These are phyloP conservation scores for Orbilia ellipsospora DNA, from an alignment of 2,329 filamentous ascomycete species.

Conservation along the genomic window DNA sequence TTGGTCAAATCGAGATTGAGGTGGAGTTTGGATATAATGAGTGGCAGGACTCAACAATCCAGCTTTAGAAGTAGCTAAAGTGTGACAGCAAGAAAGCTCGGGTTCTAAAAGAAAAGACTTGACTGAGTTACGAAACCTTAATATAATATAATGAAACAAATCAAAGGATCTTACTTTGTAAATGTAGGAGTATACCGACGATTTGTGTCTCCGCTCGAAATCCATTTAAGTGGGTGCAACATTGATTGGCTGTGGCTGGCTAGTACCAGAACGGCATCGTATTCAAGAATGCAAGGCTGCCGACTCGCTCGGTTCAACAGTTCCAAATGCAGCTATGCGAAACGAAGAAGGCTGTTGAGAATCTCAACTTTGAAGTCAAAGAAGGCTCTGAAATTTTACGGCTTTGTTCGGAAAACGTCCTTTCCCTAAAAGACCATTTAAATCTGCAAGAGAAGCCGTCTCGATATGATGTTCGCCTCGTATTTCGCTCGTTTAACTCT, in stretches of 20 bases:
- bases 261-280: conserved; percentile 4
- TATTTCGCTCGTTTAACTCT: conserved; percentile 4
- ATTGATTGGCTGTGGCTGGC: background rate
- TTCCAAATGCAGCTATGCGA: conserved; percentile 7
- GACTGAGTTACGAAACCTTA: no score
- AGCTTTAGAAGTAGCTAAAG: conserved; percentile 6
- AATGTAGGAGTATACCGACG: no score
- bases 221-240: background rate
- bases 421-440: conserved; percentile 2
- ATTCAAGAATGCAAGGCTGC: conserved; percentile 3
- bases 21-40: conserved; percentile 69
- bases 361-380: background rate
- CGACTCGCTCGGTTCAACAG: background rate
- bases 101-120: no score
- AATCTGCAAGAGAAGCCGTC: background rate
- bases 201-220: background rate
- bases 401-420: background rate
- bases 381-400: conserved; percentile 6
- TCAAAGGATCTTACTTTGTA: no score
- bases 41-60: conserved; percentile 51
- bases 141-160: no score
- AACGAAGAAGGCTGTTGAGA: background rate
- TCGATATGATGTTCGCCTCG: conserved; percentile 15
- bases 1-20: conserved; percentile 65
- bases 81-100: no score